A percentile compares a stretch with the other conserved stretches of the same genome.
Conservation (phyloP, 2,329 filamentous ascomycete species). For the Aspergillus amoenus region DNA sequence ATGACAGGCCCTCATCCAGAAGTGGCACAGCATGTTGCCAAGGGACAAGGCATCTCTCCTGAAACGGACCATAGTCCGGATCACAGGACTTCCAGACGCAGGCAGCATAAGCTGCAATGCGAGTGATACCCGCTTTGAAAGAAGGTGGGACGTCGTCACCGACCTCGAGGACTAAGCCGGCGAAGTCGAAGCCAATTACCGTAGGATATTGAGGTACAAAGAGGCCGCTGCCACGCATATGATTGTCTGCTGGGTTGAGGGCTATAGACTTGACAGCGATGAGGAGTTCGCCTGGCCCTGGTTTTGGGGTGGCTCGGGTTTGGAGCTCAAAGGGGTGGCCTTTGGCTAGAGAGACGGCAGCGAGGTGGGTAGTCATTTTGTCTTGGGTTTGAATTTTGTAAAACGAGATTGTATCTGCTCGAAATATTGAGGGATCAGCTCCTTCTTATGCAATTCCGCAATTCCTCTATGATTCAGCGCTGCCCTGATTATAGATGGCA, state of each 20-base stretch:
- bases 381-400: not conserved
- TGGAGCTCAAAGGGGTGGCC: conserved; percentile 40
- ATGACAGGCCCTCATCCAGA: conserved; percentile 26
- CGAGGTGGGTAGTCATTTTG: conserved; percentile 41
- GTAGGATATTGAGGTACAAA: conserved; percentile 44
- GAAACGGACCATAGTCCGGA: conserved; percentile 51
- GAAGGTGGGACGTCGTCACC: conserved; percentile 38
- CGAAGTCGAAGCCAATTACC: conserved; percentile 39
- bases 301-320: conserved; percentile 44
- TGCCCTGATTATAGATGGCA: not conserved
- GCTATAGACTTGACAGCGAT: conserved; percentile 50
- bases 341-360: conserved; percentile 39
- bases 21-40: conserved; percentile 43
- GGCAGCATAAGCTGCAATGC: conserved; percentile 41
- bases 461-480: not conserved
- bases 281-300: conserved; percentile 49
- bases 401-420: not conserved
- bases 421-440: not conserved
- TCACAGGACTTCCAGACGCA: conserved; percentile 44
- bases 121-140: conserved; percentile 37
- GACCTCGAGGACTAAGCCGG: conserved; percentile 45
- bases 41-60: conserved; percentile 44
- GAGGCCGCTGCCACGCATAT: conserved; percentile 46
- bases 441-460: conserved; percentile 8
- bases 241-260: conserved; percentile 49